Evolutionary conservation across 345 rosid genomes (phyloP).

Genomic region (Euclidium syriacum): DNA sequence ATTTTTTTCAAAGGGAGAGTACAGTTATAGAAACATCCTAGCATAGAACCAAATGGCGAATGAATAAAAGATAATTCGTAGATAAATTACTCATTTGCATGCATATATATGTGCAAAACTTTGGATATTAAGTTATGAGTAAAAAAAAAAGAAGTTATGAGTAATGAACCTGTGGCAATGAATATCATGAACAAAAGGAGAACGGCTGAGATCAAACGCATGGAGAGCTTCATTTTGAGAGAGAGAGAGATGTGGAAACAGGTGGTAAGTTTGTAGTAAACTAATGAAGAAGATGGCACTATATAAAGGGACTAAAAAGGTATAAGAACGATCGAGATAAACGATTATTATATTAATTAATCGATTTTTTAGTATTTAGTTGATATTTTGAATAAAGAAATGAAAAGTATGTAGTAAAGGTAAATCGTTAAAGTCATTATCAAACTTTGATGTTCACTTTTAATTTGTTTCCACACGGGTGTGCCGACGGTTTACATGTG

Average conservation of each 20-base stretch:
- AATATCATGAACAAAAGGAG: slow-evolving; percentile 28
- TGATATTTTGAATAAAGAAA: background rate
- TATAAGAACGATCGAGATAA: slow-evolving; percentile 10
- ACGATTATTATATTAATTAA: background rate
- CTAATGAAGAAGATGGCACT: slow-evolving; percentile 3
- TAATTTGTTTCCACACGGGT: slow-evolving; percentile 11
- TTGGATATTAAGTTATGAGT: background rate
- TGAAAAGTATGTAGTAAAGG: no score
- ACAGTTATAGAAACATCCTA: background rate
- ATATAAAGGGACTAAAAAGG: slow-evolving; percentile 19
- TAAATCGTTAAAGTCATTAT: background rate
- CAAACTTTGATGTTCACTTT: background rate
- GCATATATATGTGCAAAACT: background rate
- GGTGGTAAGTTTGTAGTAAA: background rate
- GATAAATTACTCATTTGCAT: background rate
- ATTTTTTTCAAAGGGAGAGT: no score
- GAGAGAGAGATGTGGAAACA: background rate
- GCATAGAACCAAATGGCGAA: background rate
- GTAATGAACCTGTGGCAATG: slow-evolving; percentile 27
- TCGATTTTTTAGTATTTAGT: background rate
- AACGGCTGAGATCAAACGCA: slow-evolving; percentile 27
- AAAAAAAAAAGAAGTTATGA: no score
- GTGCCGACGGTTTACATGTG: slow-evolving; percentile 9
- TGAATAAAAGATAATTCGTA: background rate
- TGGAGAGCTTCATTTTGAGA: slow-evolving; percentile 27